phyloP scores from a whole-genome alignment of 202 grass and related monocot species.

The Saccharum hybrid region DNA sequence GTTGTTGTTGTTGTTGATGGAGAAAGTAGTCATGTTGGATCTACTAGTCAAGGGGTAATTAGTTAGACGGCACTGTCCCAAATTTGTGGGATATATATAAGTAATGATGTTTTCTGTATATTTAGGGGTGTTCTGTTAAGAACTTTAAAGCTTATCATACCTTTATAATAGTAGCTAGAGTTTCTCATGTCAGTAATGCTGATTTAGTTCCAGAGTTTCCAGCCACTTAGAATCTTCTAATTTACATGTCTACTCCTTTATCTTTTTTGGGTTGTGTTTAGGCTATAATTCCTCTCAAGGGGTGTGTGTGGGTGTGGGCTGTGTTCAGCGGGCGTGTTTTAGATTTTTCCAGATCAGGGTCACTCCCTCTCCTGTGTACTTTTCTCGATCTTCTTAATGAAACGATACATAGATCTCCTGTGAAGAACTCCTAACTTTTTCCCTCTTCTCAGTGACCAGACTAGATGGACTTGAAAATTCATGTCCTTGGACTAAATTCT shows the following conservation, averaged over 20 bases:
- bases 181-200: constrained; percentile 17
- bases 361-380: background rate
- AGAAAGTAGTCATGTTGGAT: constrained; percentile 28
- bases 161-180: constrained; percentile 18
- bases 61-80: background rate
- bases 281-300: background rate
- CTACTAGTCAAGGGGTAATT: constrained; percentile 15
- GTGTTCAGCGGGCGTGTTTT: background rate
- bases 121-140: background rate
- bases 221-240: constrained; percentile 15
- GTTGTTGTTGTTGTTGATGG: no score
- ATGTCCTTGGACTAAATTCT: constrained; percentile 31
- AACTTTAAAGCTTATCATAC: constrained; percentile 22
- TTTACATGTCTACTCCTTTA: constrained; percentile 32
- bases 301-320: background rate
- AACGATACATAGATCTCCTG: background rate
- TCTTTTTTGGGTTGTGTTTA: constrained; percentile 8
- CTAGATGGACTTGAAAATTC: constrained; percentile 21
- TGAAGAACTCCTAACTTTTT: background rate
- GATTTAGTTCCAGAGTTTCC: constrained; percentile 22
- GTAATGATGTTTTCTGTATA: background rate
- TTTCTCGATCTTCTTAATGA: background rate
- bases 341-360: background rate
- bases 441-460: background rate
- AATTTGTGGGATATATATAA: constrained; percentile 22